Base-by-base conservation (phyloP, 75 land plant genomes). In the Sequoia sempervirens region DNA sequence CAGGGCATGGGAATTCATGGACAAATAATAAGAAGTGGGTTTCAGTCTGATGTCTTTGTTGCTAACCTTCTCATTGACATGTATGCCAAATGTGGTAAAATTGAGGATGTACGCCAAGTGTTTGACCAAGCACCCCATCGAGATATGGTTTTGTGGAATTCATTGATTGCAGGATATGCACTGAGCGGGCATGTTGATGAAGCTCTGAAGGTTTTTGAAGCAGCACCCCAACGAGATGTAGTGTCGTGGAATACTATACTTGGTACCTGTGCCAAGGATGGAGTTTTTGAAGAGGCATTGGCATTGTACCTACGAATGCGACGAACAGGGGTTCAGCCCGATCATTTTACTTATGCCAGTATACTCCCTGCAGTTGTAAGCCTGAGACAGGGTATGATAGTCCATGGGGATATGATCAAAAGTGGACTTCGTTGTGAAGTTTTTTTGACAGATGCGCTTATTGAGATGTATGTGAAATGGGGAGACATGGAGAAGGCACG, bases 151-250 rank as follows among this genome's bases (percentile, higher is more conserved):
- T 40, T 93, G n/a, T 93, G 91, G 89, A 95, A 90, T 84, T 76
- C 90, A 43, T 87, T 95, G 92, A 89, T 95, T 83, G 75, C 90
- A 66, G 92, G 87, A 9, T 95, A 95, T 82, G 93, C 95, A 38
- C 90, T 86, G 70, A 94, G 86, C 82, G 91, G 92, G 64, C 43
- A 82, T 17, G 89, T 90, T 68, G 69, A 74, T 28, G 92, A 95
- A 79, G 96, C 96, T 34, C 13, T 87, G 75, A 83, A 85, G 56
- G 87, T 95, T 32, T 90, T 90, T 56, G 86, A 90, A 8, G 81
- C 54, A 81, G 85, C 87, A 90, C 88, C 86, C 11, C 83, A 85
- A 80, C 84, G 84, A 40, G 86, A 88, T 84, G 79, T 38, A 20
- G 64, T 82, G 41, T 90, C 88, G 18, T 91, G 89, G 92, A 88